These are phyloP conservation scores for Oryza coarctata DNA, from an alignment of 176 grass and related monocot species.

Conservation along the genomic window DNA sequence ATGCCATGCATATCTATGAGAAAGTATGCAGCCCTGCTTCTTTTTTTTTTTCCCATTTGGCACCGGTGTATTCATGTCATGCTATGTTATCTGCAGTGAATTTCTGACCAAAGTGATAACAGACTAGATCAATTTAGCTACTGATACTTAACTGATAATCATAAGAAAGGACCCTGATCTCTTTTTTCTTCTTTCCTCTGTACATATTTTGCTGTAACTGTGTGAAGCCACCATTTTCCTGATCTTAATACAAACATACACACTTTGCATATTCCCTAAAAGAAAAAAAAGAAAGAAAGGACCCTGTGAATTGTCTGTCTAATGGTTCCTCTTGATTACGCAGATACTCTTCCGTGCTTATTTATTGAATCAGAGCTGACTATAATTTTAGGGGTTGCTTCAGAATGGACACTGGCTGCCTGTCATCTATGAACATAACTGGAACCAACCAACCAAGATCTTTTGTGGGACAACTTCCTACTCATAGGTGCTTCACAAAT, in stretches of 20 bases:
- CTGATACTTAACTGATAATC: background rate
- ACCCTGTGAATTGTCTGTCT: background rate
- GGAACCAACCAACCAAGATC: slow-evolving; percentile 49
- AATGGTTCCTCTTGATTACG: slow-evolving; percentile 10
- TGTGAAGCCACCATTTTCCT: no score
- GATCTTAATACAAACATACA: no score
- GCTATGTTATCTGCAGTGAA: no score
- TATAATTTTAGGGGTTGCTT: background rate
- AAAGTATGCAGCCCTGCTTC: background rate
- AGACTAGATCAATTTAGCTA: background rate
- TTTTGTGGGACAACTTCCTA: slow-evolving; percentile 30
- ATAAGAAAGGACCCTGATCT: background rate
- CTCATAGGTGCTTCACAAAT: slow-evolving; percentile 45
- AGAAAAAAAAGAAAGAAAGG: no score
- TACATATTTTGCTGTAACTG: no score
- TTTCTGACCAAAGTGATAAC: no score
- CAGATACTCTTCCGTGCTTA: background rate
- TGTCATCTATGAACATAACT: slow-evolving; percentile 64
- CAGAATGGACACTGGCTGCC: slow-evolving; percentile 58
- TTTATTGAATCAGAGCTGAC: background rate
- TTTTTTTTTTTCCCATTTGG: background rate
- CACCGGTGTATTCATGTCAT: background rate
- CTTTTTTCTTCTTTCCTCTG: no score
- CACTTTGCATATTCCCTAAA: no score
- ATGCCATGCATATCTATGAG: background rate